Conservation (phyloP, 163 green algal genomes). For the Scenedesmus sp. region DNA sequence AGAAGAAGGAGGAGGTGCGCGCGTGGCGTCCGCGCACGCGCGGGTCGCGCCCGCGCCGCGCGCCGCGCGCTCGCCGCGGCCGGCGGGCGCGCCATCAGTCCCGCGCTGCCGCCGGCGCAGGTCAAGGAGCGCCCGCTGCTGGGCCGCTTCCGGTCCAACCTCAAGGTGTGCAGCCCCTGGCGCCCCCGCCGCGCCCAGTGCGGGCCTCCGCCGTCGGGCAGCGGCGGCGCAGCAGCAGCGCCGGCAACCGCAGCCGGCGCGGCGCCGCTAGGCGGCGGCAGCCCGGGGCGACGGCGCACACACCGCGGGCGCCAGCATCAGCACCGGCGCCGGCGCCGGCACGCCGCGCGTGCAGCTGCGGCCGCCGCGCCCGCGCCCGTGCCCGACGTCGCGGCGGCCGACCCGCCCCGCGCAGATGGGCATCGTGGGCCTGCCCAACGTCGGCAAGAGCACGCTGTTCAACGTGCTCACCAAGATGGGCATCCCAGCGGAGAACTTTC, state of each 20-base stretch:
- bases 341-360: background rate
- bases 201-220: too few species aligned
- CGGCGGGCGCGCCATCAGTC: too few species aligned
- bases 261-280: background rate
- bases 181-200: too few species aligned
- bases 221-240: background rate
- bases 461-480: conserved; percentile 89
- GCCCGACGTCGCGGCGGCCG: background rate
- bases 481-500: conserved; percentile 96
- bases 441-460: conserved; percentile 95
- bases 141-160: conserved; percentile 91
- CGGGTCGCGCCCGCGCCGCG: too few species aligned
- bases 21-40: too few species aligned
- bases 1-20: too few species aligned
- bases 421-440: conserved; percentile 94
- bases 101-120: too few species aligned
- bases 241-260: background rate
- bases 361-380: background rate
- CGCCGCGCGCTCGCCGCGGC: too few species aligned
- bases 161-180: conserved; percentile 78
- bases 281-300: too few species aligned
- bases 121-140: conserved; percentile 87
- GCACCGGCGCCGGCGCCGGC: background rate
- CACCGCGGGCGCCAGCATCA: background rate
- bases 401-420: conserved; percentile 94